Base-by-base conservation (phyloP, 148 eudicot genomes). In the Vaccinium myrtillus region DNA sequence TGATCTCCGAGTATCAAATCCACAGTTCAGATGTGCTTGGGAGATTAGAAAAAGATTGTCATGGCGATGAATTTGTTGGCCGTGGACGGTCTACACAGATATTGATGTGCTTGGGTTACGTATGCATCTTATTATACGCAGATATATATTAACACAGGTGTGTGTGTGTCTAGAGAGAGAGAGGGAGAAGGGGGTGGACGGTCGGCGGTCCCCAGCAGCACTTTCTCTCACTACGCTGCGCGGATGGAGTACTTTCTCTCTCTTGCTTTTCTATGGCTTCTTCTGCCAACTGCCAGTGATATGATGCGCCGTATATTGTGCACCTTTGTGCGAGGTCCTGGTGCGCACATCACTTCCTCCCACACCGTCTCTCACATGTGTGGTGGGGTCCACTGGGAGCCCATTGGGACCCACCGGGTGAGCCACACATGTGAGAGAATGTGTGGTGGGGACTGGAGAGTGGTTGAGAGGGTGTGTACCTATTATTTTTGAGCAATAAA, bases 11-110 rank as follows among this genome's bases (percentile, higher is more conserved):
- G 46, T 30, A 73, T 18, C 43, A 73, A 73, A 36, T 21, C 49
- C 12, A 73, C 18, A 36, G 77, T 8, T 3, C 15, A 27, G 13
- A 70, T 70, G 75, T 27, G 6, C 46, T 9, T 13, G 46, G 8
- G 8, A 56, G 54, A 48, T 19, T 59, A 85, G 54, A 32, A 32
- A 56, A 70, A 48, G 77, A 85, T 25, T 85, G 27, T 46, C 59
- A 71, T 85, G 51, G 79, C 58, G 58, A 55, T 55, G 12, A 55
- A 55, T 55, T 55, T 55, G 58, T 4, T 55, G 58, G 58, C 18
- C 10, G 58, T 55, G 18, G 58, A 12, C 18, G 11, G 46, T 65
- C 71, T 65, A 23, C 32, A 23, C 71, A 23, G 71, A 10, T 23
- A 65, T 65, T 65, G 30, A 65, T 65, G 6, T 27, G 12, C 18